Evolutionary conservation across 1,284 basidiomycete genomes (phyloP).

Genomic region (Melampsora larici-populina): DNA sequence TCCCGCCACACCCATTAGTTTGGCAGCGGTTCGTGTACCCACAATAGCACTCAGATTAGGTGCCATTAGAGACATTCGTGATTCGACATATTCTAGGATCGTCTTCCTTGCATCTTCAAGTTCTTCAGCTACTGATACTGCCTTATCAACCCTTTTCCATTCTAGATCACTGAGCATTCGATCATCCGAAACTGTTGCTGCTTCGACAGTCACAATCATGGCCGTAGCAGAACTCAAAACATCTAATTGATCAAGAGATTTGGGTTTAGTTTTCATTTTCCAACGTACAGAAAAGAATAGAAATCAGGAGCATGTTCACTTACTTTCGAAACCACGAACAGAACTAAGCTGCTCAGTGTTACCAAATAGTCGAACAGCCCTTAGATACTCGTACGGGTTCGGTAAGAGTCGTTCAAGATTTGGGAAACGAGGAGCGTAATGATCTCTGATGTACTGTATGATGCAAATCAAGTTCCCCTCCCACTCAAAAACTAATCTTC

Average conservation of each 20-base stretch:
- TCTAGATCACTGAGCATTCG: slow-evolving; percentile 66
- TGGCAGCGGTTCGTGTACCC: slow-evolving; percentile 95
- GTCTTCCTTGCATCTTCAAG: slow-evolving; percentile 76
- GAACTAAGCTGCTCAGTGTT: slow-evolving; percentile 59
- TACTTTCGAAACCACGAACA: slow-evolving; percentile 38
- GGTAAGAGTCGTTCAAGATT: slow-evolving; percentile 92
- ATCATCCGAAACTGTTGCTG: slow-evolving; percentile 77
- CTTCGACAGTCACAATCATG: slow-evolving; percentile 93
- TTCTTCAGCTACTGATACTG: slow-evolving; percentile 80
- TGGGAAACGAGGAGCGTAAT: slow-evolving; percentile 92
- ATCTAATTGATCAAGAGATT: slow-evolving; percentile 59
- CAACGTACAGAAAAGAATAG: slow-evolving; percentile 54
- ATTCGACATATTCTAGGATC: slow-evolving; percentile 99
- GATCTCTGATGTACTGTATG: slow-evolving; percentile 89
- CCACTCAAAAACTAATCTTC: not conserved
- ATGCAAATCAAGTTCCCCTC: no score
- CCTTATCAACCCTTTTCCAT: slow-evolving; percentile 77
- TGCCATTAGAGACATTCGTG: slow-evolving; percentile 94
- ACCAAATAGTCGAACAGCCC: slow-evolving; percentile 79
- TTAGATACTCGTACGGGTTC: slow-evolving; percentile 88
- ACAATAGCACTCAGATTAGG: slow-evolving; percentile 97
- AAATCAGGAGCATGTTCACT: slow-evolving; percentile 53
- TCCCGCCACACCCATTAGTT: slow-evolving; percentile 93
- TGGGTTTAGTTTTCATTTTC: not conserved
- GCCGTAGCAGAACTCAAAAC: slow-evolving; percentile 86